Evolutionary conservation across 1,284 basidiomycete genomes (phyloP).

Genomic region (Cerioporus squamosus): DNA sequence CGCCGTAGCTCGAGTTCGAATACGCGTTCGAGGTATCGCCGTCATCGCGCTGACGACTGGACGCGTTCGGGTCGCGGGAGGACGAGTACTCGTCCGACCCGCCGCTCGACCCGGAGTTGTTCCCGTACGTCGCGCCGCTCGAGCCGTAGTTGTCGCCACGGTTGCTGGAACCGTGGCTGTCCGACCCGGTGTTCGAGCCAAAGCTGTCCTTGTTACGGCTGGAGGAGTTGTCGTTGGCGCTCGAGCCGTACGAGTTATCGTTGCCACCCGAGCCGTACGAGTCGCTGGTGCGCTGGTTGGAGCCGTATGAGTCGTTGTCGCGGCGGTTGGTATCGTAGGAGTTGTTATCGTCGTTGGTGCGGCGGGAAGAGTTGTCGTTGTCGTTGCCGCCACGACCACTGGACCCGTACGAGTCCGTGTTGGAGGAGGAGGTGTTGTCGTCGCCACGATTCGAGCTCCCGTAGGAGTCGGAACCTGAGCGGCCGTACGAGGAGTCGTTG

Average conservation of each 20-base stretch:
- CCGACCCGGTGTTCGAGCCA: background rate
- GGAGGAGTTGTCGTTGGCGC: background rate
- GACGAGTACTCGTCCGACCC: too few relatives aligned
- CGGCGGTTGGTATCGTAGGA: background rate
- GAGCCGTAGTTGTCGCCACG: background rate
- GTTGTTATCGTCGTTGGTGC: background rate
- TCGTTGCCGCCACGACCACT: background rate
- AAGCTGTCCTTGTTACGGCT: background rate
- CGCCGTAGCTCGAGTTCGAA: conserved; percentile 22
- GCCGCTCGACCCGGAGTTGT: conserved; percentile 7
- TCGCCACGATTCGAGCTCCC: too few relatives aligned
- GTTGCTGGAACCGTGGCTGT: conserved; percentile 10
- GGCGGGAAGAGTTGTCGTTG: conserved; percentile 12
- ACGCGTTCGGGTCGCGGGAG: conserved; percentile 16
- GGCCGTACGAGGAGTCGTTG: too few relatives aligned
- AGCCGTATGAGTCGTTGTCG: background rate
- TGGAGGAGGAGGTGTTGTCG: too few relatives aligned
- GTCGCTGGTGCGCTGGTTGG: conserved; percentile 6
- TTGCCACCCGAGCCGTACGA: conserved; percentile 3
- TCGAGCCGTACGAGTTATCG: background rate
- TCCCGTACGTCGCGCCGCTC: conserved; percentile 1
- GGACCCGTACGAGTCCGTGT: background rate
- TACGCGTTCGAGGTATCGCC: conserved; percentile 19
- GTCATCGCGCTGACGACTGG: conserved; percentile 7
- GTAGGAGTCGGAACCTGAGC: too few relatives aligned